phyloP scores from a whole-genome alignment of 805 yeast species.

The Candida bentonensis region DNA sequence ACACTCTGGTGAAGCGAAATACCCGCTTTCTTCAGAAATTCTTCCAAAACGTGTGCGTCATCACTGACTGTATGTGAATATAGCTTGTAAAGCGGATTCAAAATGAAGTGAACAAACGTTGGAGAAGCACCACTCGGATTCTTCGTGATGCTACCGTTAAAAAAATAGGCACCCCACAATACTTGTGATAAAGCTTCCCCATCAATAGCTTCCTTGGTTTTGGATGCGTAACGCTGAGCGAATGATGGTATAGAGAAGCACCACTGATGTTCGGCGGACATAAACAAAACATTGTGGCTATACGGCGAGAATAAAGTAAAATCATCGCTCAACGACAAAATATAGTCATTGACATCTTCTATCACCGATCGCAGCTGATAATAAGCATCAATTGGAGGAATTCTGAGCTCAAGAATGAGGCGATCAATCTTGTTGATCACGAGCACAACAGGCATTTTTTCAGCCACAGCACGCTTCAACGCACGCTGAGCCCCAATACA shows the following conservation, averaged over 20 bases:
- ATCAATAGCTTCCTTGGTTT: conserved; percentile 21
- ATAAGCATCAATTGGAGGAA: conserved; percentile 64
- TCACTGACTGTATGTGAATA: conserved; percentile 45
- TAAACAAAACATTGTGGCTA: conserved; percentile 55
- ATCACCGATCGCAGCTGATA: conserved; percentile 48
- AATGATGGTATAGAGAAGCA: conserved; percentile 58
- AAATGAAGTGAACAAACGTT: conserved; percentile 49
- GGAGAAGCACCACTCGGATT: conserved; percentile 17
- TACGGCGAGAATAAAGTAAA: conserved; percentile 39
- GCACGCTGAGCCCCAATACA: conserved; percentile 31
- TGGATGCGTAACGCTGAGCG: conserved; percentile 32
- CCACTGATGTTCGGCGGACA: conserved; percentile 48
- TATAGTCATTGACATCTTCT: conserved; percentile 47
- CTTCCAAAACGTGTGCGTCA: conserved; percentile 29
- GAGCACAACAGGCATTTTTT: conserved; percentile 39
- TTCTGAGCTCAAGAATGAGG: conserved; percentile 59
- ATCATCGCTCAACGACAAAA: conserved; percentile 20
- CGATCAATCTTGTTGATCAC: conserved; percentile 77
- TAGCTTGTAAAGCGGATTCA: conserved; percentile 72
- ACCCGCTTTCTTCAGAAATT: conserved; percentile 35
- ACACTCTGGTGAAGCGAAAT: conserved; percentile 22
- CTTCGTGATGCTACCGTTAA: conserved; percentile 31
- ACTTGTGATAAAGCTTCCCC: conserved; percentile 32
- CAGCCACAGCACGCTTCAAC: conserved; percentile 37
- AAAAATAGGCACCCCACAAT: conserved; percentile 71